Conservation (phyloP, 2,329 filamentous ascomycete species). For the Nigrospora sphaerica region DNA sequence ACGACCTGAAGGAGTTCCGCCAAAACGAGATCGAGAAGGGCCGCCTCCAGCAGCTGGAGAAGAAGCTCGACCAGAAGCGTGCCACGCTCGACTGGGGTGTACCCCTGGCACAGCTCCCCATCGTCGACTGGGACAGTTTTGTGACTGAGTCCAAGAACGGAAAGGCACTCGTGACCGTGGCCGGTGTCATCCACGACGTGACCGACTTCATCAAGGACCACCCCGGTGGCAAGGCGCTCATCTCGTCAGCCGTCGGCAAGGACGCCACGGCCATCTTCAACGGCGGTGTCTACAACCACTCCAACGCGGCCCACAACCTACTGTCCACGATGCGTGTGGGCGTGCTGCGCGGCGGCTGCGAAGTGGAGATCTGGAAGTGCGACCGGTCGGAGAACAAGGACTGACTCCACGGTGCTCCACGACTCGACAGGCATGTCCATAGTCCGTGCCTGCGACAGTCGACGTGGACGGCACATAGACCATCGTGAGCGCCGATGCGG, state of each 20-base stretch:
- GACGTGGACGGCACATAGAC: too few relatives aligned
- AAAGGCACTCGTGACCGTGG: conserved; percentile 47
- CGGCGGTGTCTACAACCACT: too few relatives aligned
- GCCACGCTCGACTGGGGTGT: conserved; percentile 58
- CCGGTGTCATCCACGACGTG: conserved; percentile 59
- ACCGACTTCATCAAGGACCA: conserved; percentile 61
- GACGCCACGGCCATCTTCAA: conserved; percentile 65
- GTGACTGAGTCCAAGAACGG: conserved; percentile 57
- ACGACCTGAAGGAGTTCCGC: too few relatives aligned
- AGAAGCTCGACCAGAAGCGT: conserved; percentile 61
- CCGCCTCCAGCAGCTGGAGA: conserved; percentile 58
- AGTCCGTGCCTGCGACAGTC: too few relatives aligned
- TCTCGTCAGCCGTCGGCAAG: conserved; percentile 56
- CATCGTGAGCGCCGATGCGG: too few relatives aligned
- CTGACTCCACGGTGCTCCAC: too few relatives aligned
- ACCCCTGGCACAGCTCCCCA: conserved; percentile 43
- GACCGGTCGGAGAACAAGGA: conserved; percentile 55
- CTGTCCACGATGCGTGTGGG: too few relatives aligned
- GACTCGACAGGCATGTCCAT: too few relatives aligned
- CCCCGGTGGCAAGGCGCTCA: conserved; percentile 61
- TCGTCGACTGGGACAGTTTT: conserved; percentile 51
- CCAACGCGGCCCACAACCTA: too few relatives aligned
- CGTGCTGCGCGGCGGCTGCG: too few relatives aligned
- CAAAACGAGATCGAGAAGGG: conserved; percentile 64
- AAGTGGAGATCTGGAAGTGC: conserved; percentile 64